Evolutionary conservation across 164 flowering plant species (phyloP), one percentile per base, ranked within the genome.

Genomic region (Amborella trichopoda): DNA sequence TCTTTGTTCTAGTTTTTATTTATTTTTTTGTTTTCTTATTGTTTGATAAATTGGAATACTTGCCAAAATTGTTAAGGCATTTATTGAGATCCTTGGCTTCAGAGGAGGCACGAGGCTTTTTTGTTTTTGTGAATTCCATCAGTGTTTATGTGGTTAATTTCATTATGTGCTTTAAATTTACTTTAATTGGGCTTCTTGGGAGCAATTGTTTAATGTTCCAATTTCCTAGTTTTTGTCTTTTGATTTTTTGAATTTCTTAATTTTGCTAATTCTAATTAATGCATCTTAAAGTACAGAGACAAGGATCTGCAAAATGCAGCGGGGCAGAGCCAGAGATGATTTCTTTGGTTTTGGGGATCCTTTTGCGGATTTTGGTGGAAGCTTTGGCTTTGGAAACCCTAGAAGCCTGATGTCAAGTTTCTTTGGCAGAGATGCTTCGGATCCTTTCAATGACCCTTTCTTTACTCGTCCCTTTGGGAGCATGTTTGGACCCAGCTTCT

Each of bases 381-480:
- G n/a, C 42, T 61, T 63, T 20, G 65, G 65, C 0, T 73, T 68
- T 59, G 75, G 76, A 23, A 69, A 65, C 48, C 74, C 53, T 0
- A 56, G 69, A 42, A 72, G 70, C 63, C 52, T 85, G 26, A 27
- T 80, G 18, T 64, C 95, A 22, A 66, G 59, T 40, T 49, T 90
- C 23, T 76, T 90, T 48, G 89, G 88, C 52, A 66, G 76, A 40
- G 80, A 81, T 50, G 90, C 90, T 1, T 87, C 87, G 49, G 93
- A 86, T 27, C 96, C 96, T 49, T 86, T 91, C 50, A 83, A 78
- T 59, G 89, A 83, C 26, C 96, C 96, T 50, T 86, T 91, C 60
- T 86, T 90, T 48, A 70, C 70, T 55, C 70, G 68, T 3, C 89
- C 95, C 14, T 68, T 75, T 47, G 70, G 72, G n/a, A 30, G 54